Percentiles rank a stretch among this genome's conserved stretches.
These are phyloP conservation scores for Nothophaeocryptopus gaeumannii DNA, from an alignment of 2,329 filamentous ascomycete species.

Conservation along the genomic window DNA sequence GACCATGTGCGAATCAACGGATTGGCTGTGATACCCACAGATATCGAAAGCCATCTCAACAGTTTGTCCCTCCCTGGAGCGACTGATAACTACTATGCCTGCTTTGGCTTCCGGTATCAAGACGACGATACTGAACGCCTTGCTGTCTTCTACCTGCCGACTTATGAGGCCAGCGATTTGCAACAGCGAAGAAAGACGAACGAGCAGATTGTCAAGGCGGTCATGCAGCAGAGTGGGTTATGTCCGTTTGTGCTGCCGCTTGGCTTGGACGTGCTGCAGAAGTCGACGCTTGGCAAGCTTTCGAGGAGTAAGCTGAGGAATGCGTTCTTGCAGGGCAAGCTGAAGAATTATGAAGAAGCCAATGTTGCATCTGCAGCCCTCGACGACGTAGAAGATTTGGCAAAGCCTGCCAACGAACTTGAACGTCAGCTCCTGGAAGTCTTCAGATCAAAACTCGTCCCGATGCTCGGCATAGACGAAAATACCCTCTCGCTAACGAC, in stretches of 20 bases:
- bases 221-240: conserved; percentile 4
- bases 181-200: neutral
- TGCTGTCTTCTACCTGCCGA: conserved; percentile 2
- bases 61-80: neutral
- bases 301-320: conserved; percentile 16
- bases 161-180: neutral
- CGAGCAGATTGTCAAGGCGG: neutral
- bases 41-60: conserved; percentile 7
- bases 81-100: neutral
- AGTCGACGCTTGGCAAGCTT: conserved; percentile 22
- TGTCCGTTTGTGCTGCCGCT: conserved; percentile 5
- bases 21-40: neutral
- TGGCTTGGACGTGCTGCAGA: conserved; percentile 10
- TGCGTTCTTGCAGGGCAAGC: conserved; percentile 6
- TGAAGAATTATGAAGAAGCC: conserved; percentile 1
- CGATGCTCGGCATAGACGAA: neutral
- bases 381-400: neutral
- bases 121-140: neutral
- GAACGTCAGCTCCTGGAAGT: conserved; percentile 5
- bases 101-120: neutral
- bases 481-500: neutral
- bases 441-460: conserved; percentile 2
- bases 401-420: neutral
- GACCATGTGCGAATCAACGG: conserved; percentile 10
- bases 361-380: neutral